Base-by-base conservation (phyloP, 2,329 filamentous ascomycete genomes). In the Fusarium nodosum region DNA sequence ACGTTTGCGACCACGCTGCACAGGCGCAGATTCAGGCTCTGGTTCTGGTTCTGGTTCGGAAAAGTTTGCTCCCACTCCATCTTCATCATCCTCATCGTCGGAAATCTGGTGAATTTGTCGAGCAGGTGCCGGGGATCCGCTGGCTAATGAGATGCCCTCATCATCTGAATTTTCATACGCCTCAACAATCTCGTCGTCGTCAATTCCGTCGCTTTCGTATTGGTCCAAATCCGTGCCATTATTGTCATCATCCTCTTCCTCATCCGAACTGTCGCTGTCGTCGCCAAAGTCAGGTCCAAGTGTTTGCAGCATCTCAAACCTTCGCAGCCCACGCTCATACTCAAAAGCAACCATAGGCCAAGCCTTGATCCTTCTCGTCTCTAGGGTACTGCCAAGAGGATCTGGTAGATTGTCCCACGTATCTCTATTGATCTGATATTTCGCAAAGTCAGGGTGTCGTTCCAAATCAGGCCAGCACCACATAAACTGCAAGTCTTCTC, bases 171-270 rank as follows among this genome's bases (percentile, higher is more conserved):
- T 66, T 2, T 72, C 64, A 1, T 64, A 61, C 5, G 66, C 58
- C 18, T 79, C 75, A 2, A 72, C 59, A 15, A 80, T 74, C 11
- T 74, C 74, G 2, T 56, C 72, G 47, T 82, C 79, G 38, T 82
- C 79, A 9, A 82, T 81, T 0, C 79, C 79, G 0, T 80, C 79
- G 44, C 79, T 80, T 39, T 82, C 81, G 18, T 82, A 82, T 45
- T 78, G 74, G 31, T 80, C 70, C 4, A 67, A 46, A 20, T 73
- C 68, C 2, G 56, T 42, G 0, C 71, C 69, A 8, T 76, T 33
- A 3, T 56, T 62, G 13, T 68, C 68, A 2, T 56, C 57, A 1
- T 75, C 60, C 2, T 55, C 52, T 5, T 66, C 71, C 0, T 62
- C 59, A 0, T 71, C 64, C 1, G 71, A 67, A 7, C 54, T 60